Conservation (phyloP, 2,329 filamentous ascomycete species). For the Fusarium robinianum region DNA sequence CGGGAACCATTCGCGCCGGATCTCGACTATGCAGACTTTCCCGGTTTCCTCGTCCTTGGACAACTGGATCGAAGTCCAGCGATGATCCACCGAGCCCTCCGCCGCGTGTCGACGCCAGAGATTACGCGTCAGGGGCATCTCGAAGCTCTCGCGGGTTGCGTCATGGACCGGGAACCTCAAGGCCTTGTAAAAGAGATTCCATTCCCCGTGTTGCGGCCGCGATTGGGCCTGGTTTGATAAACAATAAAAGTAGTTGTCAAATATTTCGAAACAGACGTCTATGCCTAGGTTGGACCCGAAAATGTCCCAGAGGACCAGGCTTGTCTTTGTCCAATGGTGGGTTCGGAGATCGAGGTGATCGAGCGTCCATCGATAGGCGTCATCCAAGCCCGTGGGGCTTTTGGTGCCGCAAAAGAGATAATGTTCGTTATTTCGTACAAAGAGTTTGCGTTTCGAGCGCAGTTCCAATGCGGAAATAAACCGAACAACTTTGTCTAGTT, state of each 20-base stretch:
- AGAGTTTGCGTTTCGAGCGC: slow-evolving; percentile 55
- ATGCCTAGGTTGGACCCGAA: slow-evolving; percentile 68
- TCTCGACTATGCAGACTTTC: slow-evolving; percentile 65
- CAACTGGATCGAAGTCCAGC: slow-evolving; percentile 71
- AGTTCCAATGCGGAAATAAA: too few species aligned
- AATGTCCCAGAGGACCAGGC: slow-evolving; percentile 60
- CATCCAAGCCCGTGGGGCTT: slow-evolving; percentile 56
- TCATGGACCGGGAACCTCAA: slow-evolving; percentile 62
- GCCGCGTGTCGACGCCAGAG: slow-evolving; percentile 68
- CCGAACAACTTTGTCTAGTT: too few species aligned
- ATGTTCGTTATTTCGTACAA: slow-evolving; percentile 65
- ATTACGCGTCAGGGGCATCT: slow-evolving; percentile 46
- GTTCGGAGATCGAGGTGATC: slow-evolving; percentile 54
- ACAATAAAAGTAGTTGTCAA: slow-evolving; percentile 68
- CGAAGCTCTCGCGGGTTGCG: slow-evolving; percentile 44
- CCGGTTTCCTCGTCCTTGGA: slow-evolving; percentile 63
- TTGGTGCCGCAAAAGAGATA: slow-evolving; percentile 71
- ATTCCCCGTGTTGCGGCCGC: slow-evolving; percentile 66
- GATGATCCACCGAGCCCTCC: slow-evolving; percentile 74
- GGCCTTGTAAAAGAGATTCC: slow-evolving; percentile 72
- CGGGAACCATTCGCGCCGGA: slow-evolving; percentile 67
- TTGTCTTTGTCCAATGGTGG: slow-evolving; percentile 46
- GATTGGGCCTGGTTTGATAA: slow-evolving; percentile 68
- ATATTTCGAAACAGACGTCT: slow-evolving; percentile 73
- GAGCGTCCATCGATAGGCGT: slow-evolving; percentile 66